Evolutionary conservation across 352 stramenopile genomes (phyloP).

Genomic region (Phytophthora litchii): DNA sequence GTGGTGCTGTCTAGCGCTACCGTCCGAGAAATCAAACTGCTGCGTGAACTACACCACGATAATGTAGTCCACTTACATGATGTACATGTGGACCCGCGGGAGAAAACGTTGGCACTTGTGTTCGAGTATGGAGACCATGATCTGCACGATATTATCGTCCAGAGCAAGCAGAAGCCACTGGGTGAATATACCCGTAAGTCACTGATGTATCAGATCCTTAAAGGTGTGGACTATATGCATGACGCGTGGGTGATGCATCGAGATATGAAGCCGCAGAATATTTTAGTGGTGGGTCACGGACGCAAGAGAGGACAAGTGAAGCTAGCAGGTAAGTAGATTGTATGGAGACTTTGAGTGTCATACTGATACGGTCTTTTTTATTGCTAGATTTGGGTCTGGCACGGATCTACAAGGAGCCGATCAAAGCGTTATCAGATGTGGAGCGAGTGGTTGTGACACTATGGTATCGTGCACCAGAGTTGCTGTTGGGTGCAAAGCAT

Average conservation of each 20-base stretch:
- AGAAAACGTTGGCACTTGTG: constrained; percentile 85
- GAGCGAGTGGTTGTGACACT: constrained; percentile 95
- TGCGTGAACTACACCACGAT: constrained; percentile 87
- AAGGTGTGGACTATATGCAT: constrained; percentile 94
- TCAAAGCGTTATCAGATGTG: constrained; percentile 88
- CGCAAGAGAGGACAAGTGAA: constrained; percentile 88
- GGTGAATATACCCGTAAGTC: constrained; percentile 93
- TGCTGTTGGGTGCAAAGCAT: constrained; percentile 91
- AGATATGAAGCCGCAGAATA: constrained; percentile 95
- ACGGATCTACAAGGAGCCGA: constrained; percentile 89
- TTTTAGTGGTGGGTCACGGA: constrained; percentile 90
- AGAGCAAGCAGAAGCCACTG: constrained; percentile 88
- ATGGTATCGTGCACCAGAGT: constrained; percentile 95
- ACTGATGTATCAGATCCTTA: constrained; percentile 93
- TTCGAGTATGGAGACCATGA: constrained; percentile 92
- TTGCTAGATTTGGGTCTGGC: constrained; percentile 81
- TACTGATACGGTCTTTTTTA: neutral
- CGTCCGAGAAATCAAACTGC: constrained; percentile 90
- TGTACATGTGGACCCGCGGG: constrained; percentile 83
- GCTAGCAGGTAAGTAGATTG: constrained; percentile 43
- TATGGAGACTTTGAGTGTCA: no score
- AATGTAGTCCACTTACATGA: constrained; percentile 90
- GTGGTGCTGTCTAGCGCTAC: constrained; percentile 88
- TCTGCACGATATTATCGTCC: constrained; percentile 88
- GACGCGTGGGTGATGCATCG: constrained; percentile 93